Evolutionary conservation across 345 rosid genomes (phyloP), one percentile per base, ranked within the genome.

Genomic region (Carallia brachiata): DNA sequence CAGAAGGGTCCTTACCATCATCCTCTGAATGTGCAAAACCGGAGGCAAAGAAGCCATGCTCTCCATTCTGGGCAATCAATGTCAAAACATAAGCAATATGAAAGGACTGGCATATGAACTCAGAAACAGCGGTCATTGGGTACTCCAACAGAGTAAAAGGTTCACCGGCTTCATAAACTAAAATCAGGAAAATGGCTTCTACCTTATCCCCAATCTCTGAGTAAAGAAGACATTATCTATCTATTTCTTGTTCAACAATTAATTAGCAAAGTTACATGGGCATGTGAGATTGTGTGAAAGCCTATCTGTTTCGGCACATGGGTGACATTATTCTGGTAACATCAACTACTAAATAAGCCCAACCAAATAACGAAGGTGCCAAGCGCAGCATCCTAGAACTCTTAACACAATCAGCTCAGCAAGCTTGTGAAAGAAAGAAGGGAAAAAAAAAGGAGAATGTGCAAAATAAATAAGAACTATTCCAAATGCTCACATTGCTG

Each of bases 21-120:
- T 79, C 84, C 74, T 87, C 96, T 64, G 96, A 62, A 66, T 37
- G 85, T 68, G 89, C 78, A 79, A 79, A 87, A 55, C 88, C 84
- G 70, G 97, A 84, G 63, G 84, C 70, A 82, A 89, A 86, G 75
- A 85, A 79, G 63, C 90, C 80, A 68, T 65, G 89, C 44, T 83
- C 75, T 17, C 90, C 87, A 79, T 87, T 84, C 84, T 86, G 80
- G 52, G 36, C 67, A 73, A 70, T 72, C 61, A 78, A 67, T 67
- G 52, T 61, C 62, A 65, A 73, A 76, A 63, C 72, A 39, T 50
- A 73, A 27, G 64, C 62, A 65, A 72, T 68, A 67, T 53, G 64
- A 69, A 65, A 48, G 37, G 48, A 61, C 50, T 70, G 65, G 36
- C 36, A 54, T 7, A 58, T 62, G 65, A 52, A 55, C 15, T 10